Conservation (phyloP, 1,284 basidiomycete genomes). For the Pseudozyma sp. region DNA sequence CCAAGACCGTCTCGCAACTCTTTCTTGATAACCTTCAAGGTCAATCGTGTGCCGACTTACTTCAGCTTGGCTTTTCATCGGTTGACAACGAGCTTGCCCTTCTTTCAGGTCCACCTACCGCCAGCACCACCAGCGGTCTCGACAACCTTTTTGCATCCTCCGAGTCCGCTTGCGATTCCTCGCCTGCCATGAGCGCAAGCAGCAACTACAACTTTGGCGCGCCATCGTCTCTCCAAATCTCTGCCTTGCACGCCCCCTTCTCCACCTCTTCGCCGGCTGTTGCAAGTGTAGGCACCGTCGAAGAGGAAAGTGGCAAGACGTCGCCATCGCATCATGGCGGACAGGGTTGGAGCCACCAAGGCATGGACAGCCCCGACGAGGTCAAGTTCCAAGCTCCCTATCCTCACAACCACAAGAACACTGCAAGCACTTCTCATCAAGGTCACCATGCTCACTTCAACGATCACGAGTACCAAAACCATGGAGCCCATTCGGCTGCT, state of each 20-base stretch:
- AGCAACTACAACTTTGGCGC: slow-evolving; percentile 39
- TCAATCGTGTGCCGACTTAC: slow-evolving; percentile 14
- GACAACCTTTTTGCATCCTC: slow-evolving; percentile 11
- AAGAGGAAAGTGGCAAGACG: slow-evolving; percentile 20
- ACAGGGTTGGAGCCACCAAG: slow-evolving; percentile 21
- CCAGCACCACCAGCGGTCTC: slow-evolving; percentile 7
- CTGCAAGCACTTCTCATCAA: slow-evolving; percentile 7
- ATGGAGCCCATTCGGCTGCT: slow-evolving; percentile 12
- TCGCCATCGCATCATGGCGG: slow-evolving; percentile 30
- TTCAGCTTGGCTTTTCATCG: slow-evolving; percentile 18
- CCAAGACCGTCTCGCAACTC: slow-evolving; percentile 28
- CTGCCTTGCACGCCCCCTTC: slow-evolving; percentile 24
- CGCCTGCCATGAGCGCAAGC: slow-evolving; percentile 34
- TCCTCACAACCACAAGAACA: slow-evolving; percentile 21
- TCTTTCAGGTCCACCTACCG: slow-evolving; percentile 6
- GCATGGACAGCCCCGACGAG: slow-evolving; percentile 14
- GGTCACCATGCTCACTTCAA: slow-evolving; percentile 12
- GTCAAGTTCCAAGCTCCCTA: slow-evolving; percentile 19
- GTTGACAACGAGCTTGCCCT: slow-evolving; percentile 2
- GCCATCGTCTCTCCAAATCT: slow-evolving; percentile 30
- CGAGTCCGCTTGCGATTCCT: slow-evolving; percentile 21
- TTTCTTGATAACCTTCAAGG: slow-evolving; percentile 19
- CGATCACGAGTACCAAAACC: slow-evolving; percentile 27
- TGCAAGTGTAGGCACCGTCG: slow-evolving; percentile 22
- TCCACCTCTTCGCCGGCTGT: slow-evolving; percentile 30